Evolutionary conservation across 371 early-diverging fungal species (phyloP).

Genomic region (Lichtheimia hyalospora): DNA sequence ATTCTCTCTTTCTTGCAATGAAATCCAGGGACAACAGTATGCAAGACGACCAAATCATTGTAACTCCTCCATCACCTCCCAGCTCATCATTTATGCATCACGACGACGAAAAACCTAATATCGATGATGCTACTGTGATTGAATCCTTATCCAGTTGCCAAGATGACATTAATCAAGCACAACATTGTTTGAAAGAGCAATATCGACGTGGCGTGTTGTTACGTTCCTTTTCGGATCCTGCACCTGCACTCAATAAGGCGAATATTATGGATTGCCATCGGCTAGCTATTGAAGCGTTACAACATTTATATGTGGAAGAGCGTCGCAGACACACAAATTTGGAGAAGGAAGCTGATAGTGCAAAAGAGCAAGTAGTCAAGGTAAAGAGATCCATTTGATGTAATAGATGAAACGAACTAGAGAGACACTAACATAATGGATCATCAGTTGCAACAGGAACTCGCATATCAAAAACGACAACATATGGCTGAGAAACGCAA

Average conservation of each 20-base stretch:
- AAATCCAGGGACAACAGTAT: neutral
- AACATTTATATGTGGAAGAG: slow-evolving; percentile 8
- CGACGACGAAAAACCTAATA: slow-evolving; percentile 6
- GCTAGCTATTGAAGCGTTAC: slow-evolving; percentile 10
- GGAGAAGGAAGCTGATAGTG: neutral
- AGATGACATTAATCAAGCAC: slow-evolving; percentile 6
- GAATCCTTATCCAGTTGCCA: neutral
- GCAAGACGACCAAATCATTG: neutral
- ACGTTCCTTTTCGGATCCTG: slow-evolving; percentile 2
- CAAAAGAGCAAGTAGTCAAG: slow-evolving; percentile 6
- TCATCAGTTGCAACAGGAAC: slow-evolving; percentile 8
- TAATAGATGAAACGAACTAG: too few species aligned
- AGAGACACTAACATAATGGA: neutral
- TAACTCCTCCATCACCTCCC: slow-evolving; percentile 9
- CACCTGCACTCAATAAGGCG: neutral
- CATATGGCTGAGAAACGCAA: slow-evolving; percentile 1
- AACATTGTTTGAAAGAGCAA: slow-evolving; percentile 1
- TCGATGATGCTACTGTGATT: neutral
- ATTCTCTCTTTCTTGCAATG: too few species aligned
- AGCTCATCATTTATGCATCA: slow-evolving; percentile 1
- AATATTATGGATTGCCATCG: slow-evolving; percentile 7
- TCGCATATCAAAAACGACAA: slow-evolving; percentile 3
- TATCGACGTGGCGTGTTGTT: neutral
- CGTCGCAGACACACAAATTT: neutral
- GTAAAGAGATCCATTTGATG: neutral